Evolutionary conservation across 192 early-diverging fungal species (phyloP).

Genomic region (Spinellus fusiger): DNA sequence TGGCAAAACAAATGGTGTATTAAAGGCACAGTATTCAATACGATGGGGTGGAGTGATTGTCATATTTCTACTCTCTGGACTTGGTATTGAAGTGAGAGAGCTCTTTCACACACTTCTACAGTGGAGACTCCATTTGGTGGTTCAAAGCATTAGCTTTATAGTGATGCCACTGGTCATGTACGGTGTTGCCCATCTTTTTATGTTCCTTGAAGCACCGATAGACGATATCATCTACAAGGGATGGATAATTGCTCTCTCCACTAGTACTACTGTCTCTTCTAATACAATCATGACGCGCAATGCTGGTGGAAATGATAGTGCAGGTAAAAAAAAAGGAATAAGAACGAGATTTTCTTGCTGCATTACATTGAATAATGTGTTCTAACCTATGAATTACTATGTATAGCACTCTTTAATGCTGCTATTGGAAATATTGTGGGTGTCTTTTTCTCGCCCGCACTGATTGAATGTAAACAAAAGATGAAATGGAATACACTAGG

Average conservation of each 20-base stretch:
- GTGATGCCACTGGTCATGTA: slow-evolving; percentile 52
- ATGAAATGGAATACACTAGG: too few species aligned
- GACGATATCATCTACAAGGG: slow-evolving; percentile 48
- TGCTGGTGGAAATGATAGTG: slow-evolving; percentile 54
- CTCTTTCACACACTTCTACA: slow-evolving; percentile 42
- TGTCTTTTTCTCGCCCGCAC: slow-evolving; percentile 22
- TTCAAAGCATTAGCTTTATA: slow-evolving; percentile 51
- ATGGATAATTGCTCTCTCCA: slow-evolving; percentile 52
- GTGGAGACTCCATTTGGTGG: slow-evolving; percentile 47
- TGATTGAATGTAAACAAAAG: slow-evolving; percentile 21
- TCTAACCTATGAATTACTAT: neutral
- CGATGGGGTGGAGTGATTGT: slow-evolving; percentile 55
- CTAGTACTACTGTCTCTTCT: slow-evolving; percentile 64
- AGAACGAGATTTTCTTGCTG: neutral
- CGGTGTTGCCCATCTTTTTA: slow-evolving; percentile 33
- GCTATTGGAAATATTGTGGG: slow-evolving; percentile 62
- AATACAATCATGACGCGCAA: slow-evolving; percentile 67
- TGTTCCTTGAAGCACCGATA: slow-evolving; percentile 38
- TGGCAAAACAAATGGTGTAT: slow-evolving; percentile 44
- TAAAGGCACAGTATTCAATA: slow-evolving; percentile 52
- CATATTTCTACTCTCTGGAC: slow-evolving; percentile 61
- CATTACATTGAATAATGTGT: neutral
- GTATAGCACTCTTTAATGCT: slow-evolving; percentile 50
- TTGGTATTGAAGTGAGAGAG: slow-evolving; percentile 53
- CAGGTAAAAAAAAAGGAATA: neutral